These are phyloP conservation scores for Cyberlindnera americana DNA, from an alignment of 805 yeast genomes.

Conservation along the genomic window DNA sequence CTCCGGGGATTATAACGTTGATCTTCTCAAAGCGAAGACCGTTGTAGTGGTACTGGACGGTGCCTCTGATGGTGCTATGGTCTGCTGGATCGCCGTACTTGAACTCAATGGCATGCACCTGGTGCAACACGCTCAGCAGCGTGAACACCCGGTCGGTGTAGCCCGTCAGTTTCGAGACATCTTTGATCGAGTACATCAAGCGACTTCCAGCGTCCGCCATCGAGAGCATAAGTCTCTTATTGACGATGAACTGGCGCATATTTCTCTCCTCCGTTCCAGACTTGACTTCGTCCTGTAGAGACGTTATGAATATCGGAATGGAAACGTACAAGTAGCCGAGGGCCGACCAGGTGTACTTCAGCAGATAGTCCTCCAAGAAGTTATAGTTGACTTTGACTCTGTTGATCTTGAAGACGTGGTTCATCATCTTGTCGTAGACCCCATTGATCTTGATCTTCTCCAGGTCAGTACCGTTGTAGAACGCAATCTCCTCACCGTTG, in stretches of 20 bases:
- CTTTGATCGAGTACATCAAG: constrained; percentile 91
- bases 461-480: constrained; percentile 81
- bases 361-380: constrained; percentile 76
- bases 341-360: constrained; percentile 93
- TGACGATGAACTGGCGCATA: constrained; percentile 86
- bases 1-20: constrained; percentile 76
- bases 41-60: constrained; percentile 69
- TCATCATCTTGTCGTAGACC: constrained; percentile 54
- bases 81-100: constrained; percentile 37
- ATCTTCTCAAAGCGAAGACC: constrained; percentile 83
- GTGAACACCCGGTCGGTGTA: constrained; percentile 83
- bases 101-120: constrained; percentile 61
- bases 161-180: constrained; percentile 86
- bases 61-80: constrained; percentile 65
- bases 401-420: constrained; percentile 52
- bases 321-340: constrained; percentile 91
- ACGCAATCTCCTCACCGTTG: constrained; percentile 91
- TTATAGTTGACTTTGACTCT: constrained; percentile 63
- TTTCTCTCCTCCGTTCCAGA: constrained; percentile 43
- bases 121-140: constrained; percentile 71
- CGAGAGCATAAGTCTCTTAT: constrained; percentile 84
- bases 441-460: constrained; percentile 65
- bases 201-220: constrained; percentile 95
- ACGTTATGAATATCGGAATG: constrained; percentile 74
- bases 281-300: constrained; percentile 29